Base-by-base conservation (phyloP, 225 moss, liverwort and hornwort species). In the Physcomitrium patens region DNA sequence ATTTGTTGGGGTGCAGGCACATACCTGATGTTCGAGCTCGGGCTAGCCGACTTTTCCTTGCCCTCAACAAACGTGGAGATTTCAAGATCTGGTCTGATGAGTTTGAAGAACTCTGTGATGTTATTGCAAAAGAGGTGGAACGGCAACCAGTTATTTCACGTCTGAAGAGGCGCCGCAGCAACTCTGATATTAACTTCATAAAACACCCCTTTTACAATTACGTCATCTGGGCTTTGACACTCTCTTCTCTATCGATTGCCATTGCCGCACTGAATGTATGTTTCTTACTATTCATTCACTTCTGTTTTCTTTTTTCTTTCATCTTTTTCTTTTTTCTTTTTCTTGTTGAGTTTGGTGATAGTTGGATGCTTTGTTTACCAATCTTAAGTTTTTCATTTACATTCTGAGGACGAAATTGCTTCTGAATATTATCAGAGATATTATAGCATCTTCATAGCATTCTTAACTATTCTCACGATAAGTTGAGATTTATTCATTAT, bases 71-170 rank as follows among this genome's bases (percentile, higher is more conserved):
- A 66, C 85, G 92, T 69, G 92, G 94, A 27, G 92, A 94, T 79
- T 94, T 94, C 50, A 94, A 94, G 84, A 92, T 94, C 53, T 94
- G 91, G 94, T 84, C 89, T 18, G 94, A 94, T 81, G 94, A 94
- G 79, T 94, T 94, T 67, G 94, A 94, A 84, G 92, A 94, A 79
- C 89, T 92, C 47, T 94, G 94, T 76, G 94, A 94, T 78, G 92
- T 92, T 24, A 94, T 94, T 74, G 94, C 87, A 9, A 92, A 94
- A 91, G 94, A 94, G 86, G 94, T 94, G 78, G 90, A 87, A 69
- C 87, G 79, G 65, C 84, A 91, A 83, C 94, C 94, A 37, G 89
- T 92, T 66, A 80, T 87, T 68, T 51, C 84, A 67, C 90, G 86
- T 45, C 63, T 86, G 51, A 86, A 80, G 67, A 75, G 83, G 64